Evolutionary conservation across 192 early-diverging fungal genomes (phyloP).

Genomic region (Coemansia aciculifera): DNA sequence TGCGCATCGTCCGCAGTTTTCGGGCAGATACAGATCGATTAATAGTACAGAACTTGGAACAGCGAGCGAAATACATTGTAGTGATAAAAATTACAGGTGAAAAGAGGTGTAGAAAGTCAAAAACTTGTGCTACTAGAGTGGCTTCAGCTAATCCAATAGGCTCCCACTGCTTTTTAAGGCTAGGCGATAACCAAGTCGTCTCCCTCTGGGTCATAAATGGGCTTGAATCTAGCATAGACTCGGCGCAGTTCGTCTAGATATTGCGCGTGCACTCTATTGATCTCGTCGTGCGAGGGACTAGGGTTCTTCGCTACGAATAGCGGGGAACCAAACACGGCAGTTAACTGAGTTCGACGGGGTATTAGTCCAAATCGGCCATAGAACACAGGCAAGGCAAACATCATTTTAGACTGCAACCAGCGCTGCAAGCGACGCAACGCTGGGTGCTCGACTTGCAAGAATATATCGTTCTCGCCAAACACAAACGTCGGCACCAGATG

Average conservation of each 20-base stretch:
- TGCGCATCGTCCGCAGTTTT: not conserved
- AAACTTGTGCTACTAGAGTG: not conserved
- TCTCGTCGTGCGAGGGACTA: slow-evolving; percentile 34
- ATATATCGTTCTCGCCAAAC: slow-evolving; percentile 96
- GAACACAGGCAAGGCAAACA: slow-evolving; percentile 77
- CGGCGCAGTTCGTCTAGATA: slow-evolving; percentile 36
- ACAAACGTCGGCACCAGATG: slow-evolving; percentile 82
- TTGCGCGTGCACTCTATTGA: slow-evolving; percentile 34
- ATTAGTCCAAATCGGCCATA: slow-evolving; percentile 70
- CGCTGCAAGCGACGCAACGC: slow-evolving; percentile 67
- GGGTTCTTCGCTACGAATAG: slow-evolving; percentile 31
- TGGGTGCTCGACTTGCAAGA: slow-evolving; percentile 72
- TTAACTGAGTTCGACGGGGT: slow-evolving; percentile 41
- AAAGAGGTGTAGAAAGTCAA: not conserved
- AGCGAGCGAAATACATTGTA: not conserved
- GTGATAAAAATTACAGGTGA: not conserved
- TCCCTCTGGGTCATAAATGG: slow-evolving; percentile 49
- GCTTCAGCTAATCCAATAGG: not conserved
- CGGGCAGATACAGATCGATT: not conserved
- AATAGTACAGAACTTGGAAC: not conserved
- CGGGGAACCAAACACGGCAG: slow-evolving; percentile 36
- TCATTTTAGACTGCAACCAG: slow-evolving; percentile 67
- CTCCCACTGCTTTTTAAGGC: not conserved
- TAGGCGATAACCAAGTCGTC: slow-evolving; percentile 34
- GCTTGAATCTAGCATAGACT: slow-evolving; percentile 45